These are phyloP conservation scores for Aspergillus unguis DNA, from an alignment of 2,329 filamentous ascomycete genomes.

Conservation along the genomic window DNA sequence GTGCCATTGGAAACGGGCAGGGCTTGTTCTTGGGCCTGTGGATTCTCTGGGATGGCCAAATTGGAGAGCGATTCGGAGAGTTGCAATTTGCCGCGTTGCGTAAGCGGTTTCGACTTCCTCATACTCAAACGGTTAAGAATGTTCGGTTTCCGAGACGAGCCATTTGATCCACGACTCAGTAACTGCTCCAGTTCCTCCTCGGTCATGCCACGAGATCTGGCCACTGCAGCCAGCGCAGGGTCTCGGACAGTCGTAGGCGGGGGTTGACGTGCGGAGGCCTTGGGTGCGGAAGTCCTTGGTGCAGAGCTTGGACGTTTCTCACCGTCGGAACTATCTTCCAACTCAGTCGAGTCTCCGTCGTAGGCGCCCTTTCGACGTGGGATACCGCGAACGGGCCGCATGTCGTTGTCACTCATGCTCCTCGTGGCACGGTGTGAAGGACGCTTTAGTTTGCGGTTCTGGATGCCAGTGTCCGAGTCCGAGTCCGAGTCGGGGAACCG, in stretches of 20 bases:
- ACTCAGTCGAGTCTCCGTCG: slow-evolving; percentile 61
- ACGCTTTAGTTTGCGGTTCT: slow-evolving; percentile 21
- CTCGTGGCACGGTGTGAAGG: slow-evolving; percentile 63
- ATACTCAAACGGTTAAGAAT: slow-evolving; percentile 35
- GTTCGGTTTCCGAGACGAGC: slow-evolving; percentile 24
- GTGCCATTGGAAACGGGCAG: slow-evolving; percentile 6
- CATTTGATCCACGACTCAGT: slow-evolving; percentile 25
- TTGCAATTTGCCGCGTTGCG: slow-evolving; percentile 48
- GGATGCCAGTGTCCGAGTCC: slow-evolving; percentile 62
- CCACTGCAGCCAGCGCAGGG: slow-evolving; percentile 33
- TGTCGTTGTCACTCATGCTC: slow-evolving; percentile 71
- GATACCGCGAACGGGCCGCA: slow-evolving; percentile 58
- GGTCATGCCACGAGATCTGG: slow-evolving; percentile 57
- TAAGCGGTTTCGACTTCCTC: slow-evolving; percentile 24
- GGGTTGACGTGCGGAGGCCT: neutral
- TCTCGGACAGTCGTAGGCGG: slow-evolving; percentile 21
- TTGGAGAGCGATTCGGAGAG: slow-evolving; percentile 40
- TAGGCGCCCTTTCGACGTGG: slow-evolving; percentile 56
- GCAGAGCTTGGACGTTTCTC: slow-evolving; percentile 28
- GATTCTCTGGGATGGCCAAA: slow-evolving; percentile 3
- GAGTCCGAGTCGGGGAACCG: slow-evolving; percentile 63
- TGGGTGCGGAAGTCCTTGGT: neutral
- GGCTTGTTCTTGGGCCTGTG: slow-evolving; percentile 16
- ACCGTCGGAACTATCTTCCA: slow-evolving; percentile 60
- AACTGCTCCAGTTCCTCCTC: slow-evolving; percentile 35